These are phyloP conservation scores for Diaporthe citri DNA, from an alignment of 2,329 filamentous ascomycete genomes.

Conservation along the genomic window DNA sequence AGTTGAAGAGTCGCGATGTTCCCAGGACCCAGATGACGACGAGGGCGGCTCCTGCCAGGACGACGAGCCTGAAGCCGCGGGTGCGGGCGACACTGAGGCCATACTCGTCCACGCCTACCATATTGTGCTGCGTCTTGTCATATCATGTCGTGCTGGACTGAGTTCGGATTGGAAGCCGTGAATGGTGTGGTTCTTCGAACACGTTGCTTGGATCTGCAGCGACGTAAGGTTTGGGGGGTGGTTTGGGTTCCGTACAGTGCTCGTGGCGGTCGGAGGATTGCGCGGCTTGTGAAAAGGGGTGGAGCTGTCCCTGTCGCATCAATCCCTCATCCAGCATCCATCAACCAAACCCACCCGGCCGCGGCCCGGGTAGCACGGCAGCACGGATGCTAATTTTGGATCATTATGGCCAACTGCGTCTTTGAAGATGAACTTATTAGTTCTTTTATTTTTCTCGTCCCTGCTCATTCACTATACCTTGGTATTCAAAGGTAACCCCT, in stretches of 20 bases:
- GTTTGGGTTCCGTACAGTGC: not conserved
- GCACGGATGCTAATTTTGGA: conserved; percentile 27
- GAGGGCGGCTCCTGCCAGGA: conserved; percentile 33
- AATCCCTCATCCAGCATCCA: not conserved
- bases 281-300: conserved; percentile 12
- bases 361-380: conserved; percentile 7
- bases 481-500: not conserved
- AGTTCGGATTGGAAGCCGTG: not conserved
- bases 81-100: conserved; percentile 30
- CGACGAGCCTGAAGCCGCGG: conserved; percentile 35
- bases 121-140: conserved; percentile 25
- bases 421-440: not conserved
- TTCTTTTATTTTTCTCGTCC: not conserved
- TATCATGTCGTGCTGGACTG: not conserved
- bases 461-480: not conserved
- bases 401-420: not conserved
- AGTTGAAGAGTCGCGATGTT: conserved; percentile 30
- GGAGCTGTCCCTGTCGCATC: not conserved
- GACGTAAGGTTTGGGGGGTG: conserved; percentile 3
- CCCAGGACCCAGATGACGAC: conserved; percentile 38
- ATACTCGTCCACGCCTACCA: conserved; percentile 34
- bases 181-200: not conserved
- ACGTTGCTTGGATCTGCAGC: conserved; percentile 1
- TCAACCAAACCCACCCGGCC: not conserved
- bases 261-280: conserved; percentile 1